These are phyloP conservation scores for Haematococcus sp. DNA, from an alignment of 139 green algal genomes.

Conservation along the genomic window DNA sequence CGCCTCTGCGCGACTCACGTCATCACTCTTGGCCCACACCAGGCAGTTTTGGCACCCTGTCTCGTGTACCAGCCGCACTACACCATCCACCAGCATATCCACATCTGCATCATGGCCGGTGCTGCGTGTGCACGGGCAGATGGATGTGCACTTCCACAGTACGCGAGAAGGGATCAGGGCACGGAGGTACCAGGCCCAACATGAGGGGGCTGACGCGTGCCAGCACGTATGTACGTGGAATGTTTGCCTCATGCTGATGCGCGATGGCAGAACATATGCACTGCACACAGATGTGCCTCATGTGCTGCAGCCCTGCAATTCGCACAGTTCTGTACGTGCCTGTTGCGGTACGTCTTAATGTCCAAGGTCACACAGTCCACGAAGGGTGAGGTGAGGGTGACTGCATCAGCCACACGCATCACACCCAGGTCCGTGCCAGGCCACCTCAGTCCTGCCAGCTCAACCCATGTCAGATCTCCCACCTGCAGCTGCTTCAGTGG, in stretches of 20 bases:
- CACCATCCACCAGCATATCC: background rate
- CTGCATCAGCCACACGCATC: conserved; percentile 33
- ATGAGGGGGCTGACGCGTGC: too few relatives aligned
- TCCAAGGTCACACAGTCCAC: conserved; percentile 39
- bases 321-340: too few relatives aligned
- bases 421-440: conserved; percentile 18
- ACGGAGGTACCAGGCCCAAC: too few relatives aligned
- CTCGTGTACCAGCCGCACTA: conserved; percentile 32
- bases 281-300: conserved; percentile 2
- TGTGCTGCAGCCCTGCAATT: too few relatives aligned
- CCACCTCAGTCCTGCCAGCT: conserved; percentile 19
- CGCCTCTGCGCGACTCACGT: conserved; percentile 19
- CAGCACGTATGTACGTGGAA: background rate
- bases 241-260: background rate
- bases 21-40: conserved; percentile 58
- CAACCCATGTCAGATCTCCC: conserved; percentile 19
- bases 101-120: conserved; percentile 14
- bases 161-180: too few relatives aligned
- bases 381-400: conserved; percentile 26
- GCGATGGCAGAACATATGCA: background rate
- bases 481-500: conserved; percentile 13
- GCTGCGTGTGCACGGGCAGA: background rate
- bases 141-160: too few relatives aligned
- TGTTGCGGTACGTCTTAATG: conserved; percentile 38
- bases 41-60: conserved; percentile 50